Percentiles rank a stretch among this genome's conserved stretches.
These are phyloP conservation scores for Metarhizium anisopliae DNA, from an alignment of 2,329 filamentous ascomycete species.

Conservation along the genomic window DNA sequence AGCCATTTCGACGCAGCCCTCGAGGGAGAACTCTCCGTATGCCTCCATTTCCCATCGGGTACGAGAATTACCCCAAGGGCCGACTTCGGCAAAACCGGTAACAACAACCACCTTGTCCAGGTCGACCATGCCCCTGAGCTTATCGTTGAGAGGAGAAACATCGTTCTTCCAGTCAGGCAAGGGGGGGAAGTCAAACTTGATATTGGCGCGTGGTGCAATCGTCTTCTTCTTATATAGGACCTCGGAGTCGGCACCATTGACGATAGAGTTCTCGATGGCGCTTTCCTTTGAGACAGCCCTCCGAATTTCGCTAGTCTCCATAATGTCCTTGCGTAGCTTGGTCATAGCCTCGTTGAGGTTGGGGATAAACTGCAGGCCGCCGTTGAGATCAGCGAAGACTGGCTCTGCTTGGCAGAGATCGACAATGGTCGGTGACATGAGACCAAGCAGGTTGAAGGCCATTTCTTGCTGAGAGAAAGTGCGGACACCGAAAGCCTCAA, in stretches of 20 bases:
- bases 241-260: slow-evolving; percentile 90
- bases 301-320: slow-evolving; percentile 88
- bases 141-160: slow-evolving; percentile 76
- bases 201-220: slow-evolving; percentile 89
- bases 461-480: slow-evolving; percentile 99
- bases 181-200: slow-evolving; percentile 92
- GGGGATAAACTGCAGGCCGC: slow-evolving; percentile 93
- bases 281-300: slow-evolving; percentile 93
- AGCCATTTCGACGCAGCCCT: slow-evolving; percentile 98
- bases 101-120: slow-evolving; percentile 97
- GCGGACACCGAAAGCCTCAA: slow-evolving; percentile 92
- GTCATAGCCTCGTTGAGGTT: slow-evolving; percentile 94
- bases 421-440: slow-evolving; percentile 90
- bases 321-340: slow-evolving; percentile 85
- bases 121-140: slow-evolving; percentile 96
- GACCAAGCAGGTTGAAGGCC: slow-evolving; percentile 94
- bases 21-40: slow-evolving; percentile 89
- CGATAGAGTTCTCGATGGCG: slow-evolving; percentile 90
- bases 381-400: slow-evolving; percentile 94
- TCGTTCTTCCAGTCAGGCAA: slow-evolving; percentile 89
- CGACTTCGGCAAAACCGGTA: slow-evolving; percentile 91
- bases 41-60: slow-evolving; percentile 99
- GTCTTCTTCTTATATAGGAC: slow-evolving; percentile 90
- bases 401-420: slow-evolving; percentile 94
- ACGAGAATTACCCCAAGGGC: slow-evolving; percentile 96